Conservation (phyloP, 1,284 basidiomycete genomes). For the Ustanciosporium gigantosporum region DNA sequence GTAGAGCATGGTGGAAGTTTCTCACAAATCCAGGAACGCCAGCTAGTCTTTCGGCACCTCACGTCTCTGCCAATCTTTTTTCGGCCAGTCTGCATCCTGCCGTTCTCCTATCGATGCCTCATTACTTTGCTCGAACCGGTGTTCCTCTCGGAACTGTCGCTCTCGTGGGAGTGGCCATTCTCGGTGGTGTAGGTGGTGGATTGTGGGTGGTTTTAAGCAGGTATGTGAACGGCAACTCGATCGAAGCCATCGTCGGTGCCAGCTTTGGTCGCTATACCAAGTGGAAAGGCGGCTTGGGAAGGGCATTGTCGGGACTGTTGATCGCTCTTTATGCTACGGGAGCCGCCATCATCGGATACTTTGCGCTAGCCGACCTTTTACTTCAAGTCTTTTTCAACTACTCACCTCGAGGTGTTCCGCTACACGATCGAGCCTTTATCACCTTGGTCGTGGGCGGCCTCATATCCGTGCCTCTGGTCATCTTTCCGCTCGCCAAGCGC, state of each 20-base stretch:
- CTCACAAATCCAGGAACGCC: conserved; percentile 44
- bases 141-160: conserved; percentile 38
- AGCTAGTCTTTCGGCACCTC: conserved; percentile 49
- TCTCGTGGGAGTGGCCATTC: conserved; percentile 36
- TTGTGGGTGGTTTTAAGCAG: conserved; percentile 56
- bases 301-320: conserved; percentile 37
- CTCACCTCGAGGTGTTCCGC: conserved; percentile 37
- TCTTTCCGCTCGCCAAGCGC: conserved; percentile 56
- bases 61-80: conserved; percentile 56
- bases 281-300: conserved; percentile 54
- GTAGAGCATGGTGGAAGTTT: conserved; percentile 36
- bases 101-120: conserved; percentile 56
- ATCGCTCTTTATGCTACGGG: conserved; percentile 55
- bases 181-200: conserved; percentile 56
- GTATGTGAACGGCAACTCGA: conserved; percentile 53
- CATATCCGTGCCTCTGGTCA: conserved; percentile 50
- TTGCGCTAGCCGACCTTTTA: conserved; percentile 54
- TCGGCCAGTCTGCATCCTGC: conserved; percentile 54
- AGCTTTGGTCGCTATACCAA: conserved; percentile 53
- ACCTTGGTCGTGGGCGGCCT: conserved; percentile 52
- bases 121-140: conserved; percentile 53
- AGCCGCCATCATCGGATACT: conserved; percentile 55
- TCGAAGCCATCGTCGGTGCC: conserved; percentile 53
- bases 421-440: conserved; percentile 54
- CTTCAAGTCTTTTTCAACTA: conserved; percentile 58